phyloP scores from a whole-genome alignment of 257 asterid genomes.

The Nicotiana tomentosiformis region DNA sequence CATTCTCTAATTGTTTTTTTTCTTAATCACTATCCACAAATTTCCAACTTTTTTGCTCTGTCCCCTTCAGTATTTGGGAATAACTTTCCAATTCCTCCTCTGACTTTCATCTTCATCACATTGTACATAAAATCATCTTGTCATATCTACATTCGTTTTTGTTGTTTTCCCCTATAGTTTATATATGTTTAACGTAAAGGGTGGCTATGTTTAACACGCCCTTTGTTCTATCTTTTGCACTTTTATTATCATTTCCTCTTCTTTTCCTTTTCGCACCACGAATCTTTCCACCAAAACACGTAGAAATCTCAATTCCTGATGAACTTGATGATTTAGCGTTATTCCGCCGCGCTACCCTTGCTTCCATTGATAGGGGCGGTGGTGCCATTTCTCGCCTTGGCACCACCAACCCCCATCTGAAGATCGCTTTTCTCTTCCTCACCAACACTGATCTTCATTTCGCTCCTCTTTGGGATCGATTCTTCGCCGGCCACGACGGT shows the following conservation, averaged over 20 bases:
- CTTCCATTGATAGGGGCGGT: constrained; percentile 11
- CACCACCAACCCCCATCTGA: constrained; percentile 31
- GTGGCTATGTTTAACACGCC: constrained; percentile 46
- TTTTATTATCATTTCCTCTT: constrained; percentile 49
- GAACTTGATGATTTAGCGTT: constrained; percentile 69
- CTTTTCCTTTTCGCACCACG: constrained; percentile 47
- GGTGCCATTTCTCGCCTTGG: constrained; percentile 20
- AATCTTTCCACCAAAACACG: constrained; percentile 38
- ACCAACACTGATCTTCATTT: constrained; percentile 65
- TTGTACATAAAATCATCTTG: not conserved
- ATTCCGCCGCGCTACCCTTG: constrained; percentile 54
- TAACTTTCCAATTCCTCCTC: not conserved
- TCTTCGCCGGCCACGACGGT: constrained; percentile 34
- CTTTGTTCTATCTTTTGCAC: constrained; percentile 33
- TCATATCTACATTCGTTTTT: not conserved
- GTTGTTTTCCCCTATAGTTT: not conserved
- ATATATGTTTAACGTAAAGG: not conserved
- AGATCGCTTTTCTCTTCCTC: constrained; percentile 70
- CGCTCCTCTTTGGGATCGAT: constrained; percentile 59
- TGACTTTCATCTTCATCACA: not conserved
- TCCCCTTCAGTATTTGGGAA: not conserved
- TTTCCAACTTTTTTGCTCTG: not conserved
- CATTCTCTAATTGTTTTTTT: not conserved
- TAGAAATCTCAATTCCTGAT: constrained; percentile 45
- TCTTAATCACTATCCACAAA: not conserved